phyloP scores from a whole-genome alignment of 495 filamentous ascomycete species.

The Trichoderma erinaceum region DNA sequence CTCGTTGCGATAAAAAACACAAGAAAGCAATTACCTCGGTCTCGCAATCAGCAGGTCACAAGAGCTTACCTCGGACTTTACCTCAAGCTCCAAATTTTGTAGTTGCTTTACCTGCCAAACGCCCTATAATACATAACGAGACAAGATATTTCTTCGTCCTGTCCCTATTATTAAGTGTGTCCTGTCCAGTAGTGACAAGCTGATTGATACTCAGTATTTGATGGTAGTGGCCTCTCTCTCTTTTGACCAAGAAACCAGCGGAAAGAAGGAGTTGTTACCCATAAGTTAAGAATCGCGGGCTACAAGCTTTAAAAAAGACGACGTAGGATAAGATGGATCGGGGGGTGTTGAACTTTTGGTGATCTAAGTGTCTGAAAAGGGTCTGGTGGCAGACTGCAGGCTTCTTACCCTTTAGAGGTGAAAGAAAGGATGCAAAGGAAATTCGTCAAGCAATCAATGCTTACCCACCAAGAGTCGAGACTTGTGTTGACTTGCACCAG shows the following conservation, averaged over 20 bases:
- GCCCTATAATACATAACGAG: constrained; percentile 9
- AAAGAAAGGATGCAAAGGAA: constrained; percentile 30
- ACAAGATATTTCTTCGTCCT: not conserved
- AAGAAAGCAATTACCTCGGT: constrained; percentile 17
- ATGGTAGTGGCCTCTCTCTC: not conserved
- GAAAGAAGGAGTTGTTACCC: not conserved
- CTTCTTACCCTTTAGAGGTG: constrained; percentile 55
- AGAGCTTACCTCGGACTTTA: constrained; percentile 66
- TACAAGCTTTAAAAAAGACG: not conserved
- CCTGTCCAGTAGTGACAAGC: constrained; percentile 8
- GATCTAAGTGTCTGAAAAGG: not conserved
- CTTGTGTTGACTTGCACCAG: constrained; percentile 22
- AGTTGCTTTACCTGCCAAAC: constrained; percentile 8
- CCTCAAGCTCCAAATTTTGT: constrained; percentile 32
- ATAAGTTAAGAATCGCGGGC: not conserved
- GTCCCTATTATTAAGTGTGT: not conserved
- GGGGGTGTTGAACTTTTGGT: not conserved
- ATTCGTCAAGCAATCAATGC: constrained; percentile 21
- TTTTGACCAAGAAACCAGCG: not conserved
- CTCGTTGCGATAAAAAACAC: constrained; percentile 7
- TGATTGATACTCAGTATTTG: constrained; percentile 7
- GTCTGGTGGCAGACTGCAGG: constrained; percentile 1
- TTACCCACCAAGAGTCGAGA: constrained; percentile 38
- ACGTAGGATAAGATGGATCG: not conserved
- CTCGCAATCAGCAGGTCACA: constrained; percentile 29